Evolutionary conservation across 2,329 filamentous ascomycete species (phyloP), one percentile per base, ranked within the genome.

Genomic region (Teratosphaeria destructans): DNA sequence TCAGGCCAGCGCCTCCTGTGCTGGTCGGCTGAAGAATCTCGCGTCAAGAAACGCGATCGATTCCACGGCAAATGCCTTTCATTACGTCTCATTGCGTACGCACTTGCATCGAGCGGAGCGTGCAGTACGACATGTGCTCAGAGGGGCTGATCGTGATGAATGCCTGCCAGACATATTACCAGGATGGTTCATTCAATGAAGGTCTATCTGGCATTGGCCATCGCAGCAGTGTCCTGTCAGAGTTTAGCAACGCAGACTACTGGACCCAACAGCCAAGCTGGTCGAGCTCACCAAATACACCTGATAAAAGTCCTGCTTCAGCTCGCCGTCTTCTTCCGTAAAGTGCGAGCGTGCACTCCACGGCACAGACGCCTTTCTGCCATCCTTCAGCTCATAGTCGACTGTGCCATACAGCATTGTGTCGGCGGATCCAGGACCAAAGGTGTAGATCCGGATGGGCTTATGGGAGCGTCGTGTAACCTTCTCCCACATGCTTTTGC

Each of bases 301-400:
- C 67, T 82, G 79, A 68, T 83, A 82, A 62, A 77, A 79, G 34
- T 75, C 71, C 73, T 82, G 75, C 70, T 76, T 82, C 67, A 83
- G 79, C 63, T 76, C 77, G 3, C 79, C 82, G 54, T 80, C 77
- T 53, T 74, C 74, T 5, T 79, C 78, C 32, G 76, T 71, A 53
- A 86, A 76, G 57, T 80, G 74, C 3, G 79, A 82, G 62, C 79
- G 73, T 57, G 76, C 82, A 19, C 79, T 79, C 82, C 82, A 85
- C 11, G 82, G 79, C 3, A 82, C 68, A 2, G 67, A 67, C 5
- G 67, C 66, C 56, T 74, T 72, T 32, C 74, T 74, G 16, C 80
- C 81, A 65, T 79, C 78, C 66, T 81, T 82, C 58, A 83, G 65
- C 14, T 67, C 75, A 68, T 82, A 83, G 52, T 75, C 75, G 12